These are phyloP conservation scores for Alternaria ethzedia DNA, from an alignment of 2,329 filamentous ascomycete genomes.

Conservation along the genomic window DNA sequence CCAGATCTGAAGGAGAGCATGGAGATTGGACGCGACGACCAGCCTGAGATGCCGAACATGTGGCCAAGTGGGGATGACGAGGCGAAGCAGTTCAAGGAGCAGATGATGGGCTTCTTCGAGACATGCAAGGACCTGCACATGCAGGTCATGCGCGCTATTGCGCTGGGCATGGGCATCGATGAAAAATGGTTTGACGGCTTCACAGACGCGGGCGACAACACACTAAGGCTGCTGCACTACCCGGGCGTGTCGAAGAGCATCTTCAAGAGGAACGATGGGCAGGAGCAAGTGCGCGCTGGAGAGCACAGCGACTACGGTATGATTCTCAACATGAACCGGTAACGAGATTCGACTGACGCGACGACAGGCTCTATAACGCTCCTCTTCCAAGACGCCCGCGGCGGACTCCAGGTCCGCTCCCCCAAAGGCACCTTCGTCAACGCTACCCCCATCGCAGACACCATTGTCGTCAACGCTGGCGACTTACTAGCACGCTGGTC, in stretches of 20 bases:
- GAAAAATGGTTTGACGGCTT: constrained; percentile 77
- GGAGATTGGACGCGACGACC: constrained; percentile 66
- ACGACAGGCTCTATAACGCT: constrained; percentile 49
- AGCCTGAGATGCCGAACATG: constrained; percentile 72
- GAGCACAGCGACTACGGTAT: constrained; percentile 73
- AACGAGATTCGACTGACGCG: constrained; percentile 9
- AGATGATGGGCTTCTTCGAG: constrained; percentile 78
- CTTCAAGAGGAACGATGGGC: constrained; percentile 69
- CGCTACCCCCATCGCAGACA: constrained; percentile 79
- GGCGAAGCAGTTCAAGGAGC: constrained; percentile 68
- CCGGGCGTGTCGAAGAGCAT: constrained; percentile 69
- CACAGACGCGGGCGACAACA: constrained; percentile 62
- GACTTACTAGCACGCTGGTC: constrained; percentile 87
- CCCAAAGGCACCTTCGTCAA: constrained; percentile 81
- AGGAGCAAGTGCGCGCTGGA: constrained; percentile 78
- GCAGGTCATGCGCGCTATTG: constrained; percentile 83
- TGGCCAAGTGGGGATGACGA: constrained; percentile 70
- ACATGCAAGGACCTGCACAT: constrained; percentile 76
- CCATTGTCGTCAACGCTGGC: constrained; percentile 87
- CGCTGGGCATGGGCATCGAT: constrained; percentile 77
- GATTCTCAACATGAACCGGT: rapidly evolving
- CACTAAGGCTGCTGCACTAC: constrained; percentile 76
- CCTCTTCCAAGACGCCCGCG: constrained; percentile 60
- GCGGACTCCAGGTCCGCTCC: constrained; percentile 68
- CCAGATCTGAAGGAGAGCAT: constrained; percentile 63